Base-by-base conservation (phyloP, 2,329 filamentous ascomycete genomes). In the Myriosclerotinia duriaeana region DNA sequence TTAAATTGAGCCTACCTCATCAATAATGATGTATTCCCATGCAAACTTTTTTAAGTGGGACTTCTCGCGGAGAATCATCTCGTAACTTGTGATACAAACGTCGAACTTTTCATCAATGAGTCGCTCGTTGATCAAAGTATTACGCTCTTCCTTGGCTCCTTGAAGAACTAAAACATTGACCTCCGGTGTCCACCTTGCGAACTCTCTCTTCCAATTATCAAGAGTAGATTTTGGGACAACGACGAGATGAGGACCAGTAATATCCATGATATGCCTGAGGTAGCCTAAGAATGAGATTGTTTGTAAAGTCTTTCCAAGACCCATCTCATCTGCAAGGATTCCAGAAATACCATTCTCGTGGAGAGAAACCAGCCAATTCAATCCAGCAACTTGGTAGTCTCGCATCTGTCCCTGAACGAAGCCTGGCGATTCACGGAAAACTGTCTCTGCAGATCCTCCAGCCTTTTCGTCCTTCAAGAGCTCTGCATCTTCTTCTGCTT, bases 11-110 rank as follows among this genome's bases (percentile, higher is more conserved):
- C 71, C 55, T 72, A 76, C 87, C 80, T 99, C 95, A 74, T 99
- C 95, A 71, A 99, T 97, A 72, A 99, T 97, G 78, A 99, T 99
- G 79, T 99, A 99, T 78, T 99, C 94, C 95, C 95, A 99, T 0
- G 95, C 93, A 77, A 99, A 96, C 78, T 98, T 98, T 81, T 95
- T 97, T 72, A 99, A 79, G 72, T 97, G 92, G 1, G 91, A 84
- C 81, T 99, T 98, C 77, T 99, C 95, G 67, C 95, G 88, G 15
- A 99, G 83, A 68, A 99, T 93, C 94, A 99, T 98, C 78, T 99
- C 95, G 80, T 99, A 99, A 78, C 93, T 97, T 17, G 95, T 99
- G 77, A 99, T 91, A 80, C 94, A 97, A 22, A 98, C 94, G 74
- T 99, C 95, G 73, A 99, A 99, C 71, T 96, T 92, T 77, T 97